A percentile compares a stretch with the other conserved stretches of the same genome.
These are phyloP conservation scores for Amanita molliuscula DNA, from an alignment of 768 basidiomycete genomes.

Conservation along the genomic window DNA sequence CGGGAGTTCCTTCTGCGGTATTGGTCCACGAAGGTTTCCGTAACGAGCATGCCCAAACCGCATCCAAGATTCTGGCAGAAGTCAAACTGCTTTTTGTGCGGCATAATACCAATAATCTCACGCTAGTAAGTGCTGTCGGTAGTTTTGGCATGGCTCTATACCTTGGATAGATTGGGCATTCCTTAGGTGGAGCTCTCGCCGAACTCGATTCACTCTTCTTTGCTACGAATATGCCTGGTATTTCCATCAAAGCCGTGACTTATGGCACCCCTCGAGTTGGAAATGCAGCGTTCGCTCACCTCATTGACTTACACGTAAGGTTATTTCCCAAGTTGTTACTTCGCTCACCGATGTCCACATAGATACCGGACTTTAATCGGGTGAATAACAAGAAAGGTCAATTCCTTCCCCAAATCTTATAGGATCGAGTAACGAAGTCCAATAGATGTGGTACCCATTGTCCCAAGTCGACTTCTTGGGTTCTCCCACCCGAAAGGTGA, in stretches of 20 bases:
- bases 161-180: slow-evolving; percentile 30
- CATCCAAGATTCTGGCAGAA: slow-evolving; percentile 30
- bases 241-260: slow-evolving; percentile 31
- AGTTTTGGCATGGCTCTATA: slow-evolving; percentile 5
- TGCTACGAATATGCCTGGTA: slow-evolving; percentile 33
- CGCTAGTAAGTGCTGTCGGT: slow-evolving; percentile 21
- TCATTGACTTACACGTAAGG: slow-evolving; percentile 34
- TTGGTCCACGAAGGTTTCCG: slow-evolving; percentile 46
- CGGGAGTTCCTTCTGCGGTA: slow-evolving; percentile 34
- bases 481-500: slow-evolving; percentile 46
- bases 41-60: slow-evolving; percentile 37
- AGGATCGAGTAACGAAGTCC: background rate
- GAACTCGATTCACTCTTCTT: slow-evolving; percentile 41
- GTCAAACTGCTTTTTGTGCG: slow-evolving; percentile 28
- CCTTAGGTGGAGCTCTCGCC: slow-evolving; percentile 42
- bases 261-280: slow-evolving; percentile 46
- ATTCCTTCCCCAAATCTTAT: background rate
- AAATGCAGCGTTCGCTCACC: slow-evolving; percentile 37
- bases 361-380: slow-evolving; percentile 27
- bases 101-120: slow-evolving; percentile 28
- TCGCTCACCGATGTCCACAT: background rate
- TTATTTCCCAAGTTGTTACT: background rate
- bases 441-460: slow-evolving; percentile 41
- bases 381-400: slow-evolving; percentile 30
- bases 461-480: slow-evolving; percentile 40